Evolutionary conservation across 1,139 yeast species (phyloP).

Genomic region (Yamadazyma sp.): DNA sequence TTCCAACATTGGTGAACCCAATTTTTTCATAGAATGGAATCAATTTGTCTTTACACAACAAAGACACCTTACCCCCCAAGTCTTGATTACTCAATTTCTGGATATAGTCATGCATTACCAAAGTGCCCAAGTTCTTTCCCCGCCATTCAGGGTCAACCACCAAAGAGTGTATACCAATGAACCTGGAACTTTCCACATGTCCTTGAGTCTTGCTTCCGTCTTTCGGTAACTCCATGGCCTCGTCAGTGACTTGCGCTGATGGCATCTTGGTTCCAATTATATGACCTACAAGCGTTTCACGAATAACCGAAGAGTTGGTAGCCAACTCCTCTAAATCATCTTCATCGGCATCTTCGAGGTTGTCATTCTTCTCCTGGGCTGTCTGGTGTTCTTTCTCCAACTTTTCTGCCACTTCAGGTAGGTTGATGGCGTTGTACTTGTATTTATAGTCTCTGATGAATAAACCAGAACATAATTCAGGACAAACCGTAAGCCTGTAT

Average conservation of each 20-base stretch:
- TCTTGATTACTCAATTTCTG: constrained; percentile 88
- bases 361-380: constrained; percentile 26
- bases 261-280: constrained; percentile 77
- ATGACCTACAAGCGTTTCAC: constrained; percentile 79
- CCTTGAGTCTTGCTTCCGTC: constrained; percentile 48
- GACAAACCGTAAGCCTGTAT: constrained; percentile 77
- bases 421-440: constrained; percentile 44
- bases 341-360: constrained; percentile 25
- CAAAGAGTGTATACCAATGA: constrained; percentile 80
- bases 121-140: constrained; percentile 78
- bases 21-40: constrained; percentile 76
- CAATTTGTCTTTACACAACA: constrained; percentile 70
- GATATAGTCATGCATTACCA: constrained; percentile 82
- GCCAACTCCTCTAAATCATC: constrained; percentile 44
- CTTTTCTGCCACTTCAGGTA: constrained; percentile 42
- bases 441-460: constrained; percentile 67
- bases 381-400: constrained; percentile 29
- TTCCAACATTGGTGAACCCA: constrained; percentile 71
- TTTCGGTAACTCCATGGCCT: constrained; percentile 64
- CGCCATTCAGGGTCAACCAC: constrained; percentile 79
- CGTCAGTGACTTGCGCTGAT: constrained; percentile 53
- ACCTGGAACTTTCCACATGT: constrained; percentile 72
- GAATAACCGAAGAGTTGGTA: constrained; percentile 47
- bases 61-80: constrained; percentile 73
- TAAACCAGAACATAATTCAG: constrained; percentile 87